Base-by-base conservation (phyloP, 2,329 filamentous ascomycete genomes). In the Ascochyta pisi region DNA sequence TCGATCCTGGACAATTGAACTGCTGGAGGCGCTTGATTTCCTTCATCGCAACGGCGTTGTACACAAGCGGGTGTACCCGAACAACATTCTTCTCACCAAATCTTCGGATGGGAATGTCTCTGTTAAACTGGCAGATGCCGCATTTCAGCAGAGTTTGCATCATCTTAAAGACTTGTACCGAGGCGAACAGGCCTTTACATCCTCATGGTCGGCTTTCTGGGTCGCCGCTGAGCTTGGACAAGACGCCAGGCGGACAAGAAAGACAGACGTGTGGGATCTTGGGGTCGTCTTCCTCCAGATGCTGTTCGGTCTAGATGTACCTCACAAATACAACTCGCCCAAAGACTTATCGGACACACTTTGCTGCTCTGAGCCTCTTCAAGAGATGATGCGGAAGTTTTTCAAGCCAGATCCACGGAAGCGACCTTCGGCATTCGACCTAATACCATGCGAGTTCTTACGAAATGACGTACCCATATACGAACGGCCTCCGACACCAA, bases 261-360 rank as follows among this genome's bases (percentile, higher is more conserved):
- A 96, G 73, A 91, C 92, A 0, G 95, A 98, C 73, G 86, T 98
- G 8, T 99, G 95, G 95, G 91, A 97, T 63, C 87, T 99, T 67
- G 95, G 95, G 4, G 86, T 97, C 27, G 85, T 97, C 5, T 90
- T 97, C 65, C 76, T 96, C 35, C 94, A 99, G 73, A 97, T 98
- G 92, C 84, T 95, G 3, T 94, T 97, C 73, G 95, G 95, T 2
- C 81, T 92, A 31, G 86, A 92, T 62, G 85, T 92, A 6, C 81
- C 89, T 16, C 83, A 89, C 56, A 89, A 88, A 55, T 94, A 95
- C 73, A 87, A 88, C 15, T 96, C 92, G 0, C 93, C 94, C 1
- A 85, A 84, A 53, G 85, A 86, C 38, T 77, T 96, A 47, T 87
- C 91, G 71, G 86, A 89, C 12, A 86, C 86, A 1, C 77, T 93